Evolutionary conservation across 768 basidiomycete species (phyloP), one percentile per base, ranked within the genome.

Genomic region (Leccinellum luteum): DNA sequence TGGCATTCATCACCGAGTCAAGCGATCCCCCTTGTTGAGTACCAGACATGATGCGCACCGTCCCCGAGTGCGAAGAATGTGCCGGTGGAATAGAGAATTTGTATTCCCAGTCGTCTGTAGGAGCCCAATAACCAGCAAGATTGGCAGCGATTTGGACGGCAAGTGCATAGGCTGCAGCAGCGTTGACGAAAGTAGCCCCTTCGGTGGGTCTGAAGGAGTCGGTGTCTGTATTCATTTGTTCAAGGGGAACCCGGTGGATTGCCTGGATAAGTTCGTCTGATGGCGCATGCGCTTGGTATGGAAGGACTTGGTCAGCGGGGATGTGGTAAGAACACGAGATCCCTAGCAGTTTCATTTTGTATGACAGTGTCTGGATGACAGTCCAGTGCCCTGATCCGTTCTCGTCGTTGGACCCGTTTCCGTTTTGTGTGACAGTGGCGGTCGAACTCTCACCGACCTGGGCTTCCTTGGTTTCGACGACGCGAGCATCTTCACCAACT

Each of bases 81-180:
- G 59, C 47, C 6, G 70, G 70, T 0, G 79, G 76, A 45, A 82
- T 59, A 8, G 74, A 68, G 62, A 82, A 81, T 56, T 79, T 81
- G 60, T 82, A 83, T 27, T 84, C 81, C 81, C 84, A 90, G 52
- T 89, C 84, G 57, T 91, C 90, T 5, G 87, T 87, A 1, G 88
- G 78, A 34, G 81, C 79, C 87, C 90, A 94, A 61, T 75, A 87
- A 6, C 75, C 75, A 38, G 85, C 82, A 4, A 92, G 63, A 38
- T 78, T 77, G 0, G 85, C 79, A 0, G 85, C 87, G 30, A 89
- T 86, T 66, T 93, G 86, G 12, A 92, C 73, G 4, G 89, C 90
- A 15, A 89, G 72, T 2, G 85, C 85, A 64, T 81, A 89, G 1
- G 91, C 81, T 1, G 83, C 79, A 7, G 82, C 78, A 7, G 86